These are phyloP conservation scores for Picocystis salinarum DNA, from an alignment of 139 green algal genomes.

Conservation along the genomic window DNA sequence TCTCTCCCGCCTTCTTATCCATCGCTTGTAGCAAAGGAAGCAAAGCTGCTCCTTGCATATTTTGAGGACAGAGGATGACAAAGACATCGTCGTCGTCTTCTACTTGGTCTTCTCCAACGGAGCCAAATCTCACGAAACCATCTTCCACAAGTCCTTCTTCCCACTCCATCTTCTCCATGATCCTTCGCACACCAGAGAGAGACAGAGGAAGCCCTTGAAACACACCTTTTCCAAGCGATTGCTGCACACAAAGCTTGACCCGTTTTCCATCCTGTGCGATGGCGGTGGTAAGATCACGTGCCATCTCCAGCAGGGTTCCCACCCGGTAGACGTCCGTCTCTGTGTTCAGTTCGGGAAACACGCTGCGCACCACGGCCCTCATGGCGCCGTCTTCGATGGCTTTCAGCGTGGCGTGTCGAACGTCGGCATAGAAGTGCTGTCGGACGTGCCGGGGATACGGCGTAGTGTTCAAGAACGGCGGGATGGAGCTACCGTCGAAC, in stretches of 20 bases:
- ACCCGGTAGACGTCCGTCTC: slow-evolving; percentile 55
- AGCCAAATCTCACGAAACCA: slow-evolving; percentile 33
- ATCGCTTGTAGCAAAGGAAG: no score
- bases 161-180: slow-evolving; percentile 72
- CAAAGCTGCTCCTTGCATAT: no score
- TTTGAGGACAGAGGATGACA: no score
- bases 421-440: no score
- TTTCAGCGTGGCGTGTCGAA: no score
- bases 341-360: slow-evolving; percentile 8
- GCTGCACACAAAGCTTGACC: slow-evolving; percentile 52
- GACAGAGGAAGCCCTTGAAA: slow-evolving; percentile 54
- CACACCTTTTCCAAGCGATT: slow-evolving; percentile 50
- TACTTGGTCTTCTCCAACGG: slow-evolving; percentile 25
- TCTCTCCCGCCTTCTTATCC: no score
- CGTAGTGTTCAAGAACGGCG: no score
- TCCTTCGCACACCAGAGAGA: slow-evolving; percentile 30
- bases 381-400: no score
- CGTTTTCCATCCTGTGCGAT: slow-evolving; percentile 41
- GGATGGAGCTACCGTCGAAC: no score
- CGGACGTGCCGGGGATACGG: no score
- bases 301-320: slow-evolving; percentile 60
- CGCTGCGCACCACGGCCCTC: no score
- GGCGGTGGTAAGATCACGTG: slow-evolving; percentile 40
- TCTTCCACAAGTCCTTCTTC: slow-evolving; percentile 22
- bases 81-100: no score